Percentiles rank a stretch among this genome's conserved stretches.
phyloP scores from a whole-genome alignment of 805 yeast species.

The Barnettozyma populi region DNA sequence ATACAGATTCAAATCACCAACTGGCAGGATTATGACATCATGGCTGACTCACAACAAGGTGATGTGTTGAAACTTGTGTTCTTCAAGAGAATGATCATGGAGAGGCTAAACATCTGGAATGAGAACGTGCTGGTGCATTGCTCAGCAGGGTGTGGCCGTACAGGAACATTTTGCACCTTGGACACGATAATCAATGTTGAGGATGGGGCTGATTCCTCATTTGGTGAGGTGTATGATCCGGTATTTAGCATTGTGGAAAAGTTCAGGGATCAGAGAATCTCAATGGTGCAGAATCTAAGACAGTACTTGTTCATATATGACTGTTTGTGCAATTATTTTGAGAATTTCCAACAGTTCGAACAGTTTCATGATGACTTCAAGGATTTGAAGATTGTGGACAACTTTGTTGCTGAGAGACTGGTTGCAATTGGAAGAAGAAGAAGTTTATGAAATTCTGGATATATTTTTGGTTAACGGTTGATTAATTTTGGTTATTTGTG shows the following conservation, averaged over 20 bases:
- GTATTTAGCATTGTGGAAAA: conserved; percentile 57
- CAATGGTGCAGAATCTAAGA: conserved; percentile 79
- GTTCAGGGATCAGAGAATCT: conserved; percentile 67
- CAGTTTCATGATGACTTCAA: conserved; percentile 6
- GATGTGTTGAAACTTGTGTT: conserved; percentile 52
- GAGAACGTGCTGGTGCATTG: conserved; percentile 67
- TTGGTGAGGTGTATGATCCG: conserved; percentile 26
- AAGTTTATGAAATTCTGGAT: neutral
- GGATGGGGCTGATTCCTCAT: neutral
- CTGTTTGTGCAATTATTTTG: conserved; percentile 30
- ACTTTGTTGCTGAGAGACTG: conserved; percentile 2
- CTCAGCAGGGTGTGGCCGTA: conserved; percentile 96
- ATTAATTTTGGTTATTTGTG: neutral
- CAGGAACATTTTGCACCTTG: conserved; percentile 80
- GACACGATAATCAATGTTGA: conserved; percentile 47
- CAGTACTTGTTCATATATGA: conserved; percentile 77
- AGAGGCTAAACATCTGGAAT: conserved; percentile 16
- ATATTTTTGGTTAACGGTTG: neutral
- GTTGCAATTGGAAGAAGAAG: neutral
- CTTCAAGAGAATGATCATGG: conserved; percentile 39
- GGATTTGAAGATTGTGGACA: conserved; percentile 6
- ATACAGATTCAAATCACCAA: conserved; percentile 70
- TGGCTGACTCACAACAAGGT: conserved; percentile 38
- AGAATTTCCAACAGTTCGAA: conserved; percentile 2
- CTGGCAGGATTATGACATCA: conserved; percentile 82